These are phyloP conservation scores for Dentipellis fragilis DNA, from an alignment of 768 basidiomycete species.

Conservation along the genomic window DNA sequence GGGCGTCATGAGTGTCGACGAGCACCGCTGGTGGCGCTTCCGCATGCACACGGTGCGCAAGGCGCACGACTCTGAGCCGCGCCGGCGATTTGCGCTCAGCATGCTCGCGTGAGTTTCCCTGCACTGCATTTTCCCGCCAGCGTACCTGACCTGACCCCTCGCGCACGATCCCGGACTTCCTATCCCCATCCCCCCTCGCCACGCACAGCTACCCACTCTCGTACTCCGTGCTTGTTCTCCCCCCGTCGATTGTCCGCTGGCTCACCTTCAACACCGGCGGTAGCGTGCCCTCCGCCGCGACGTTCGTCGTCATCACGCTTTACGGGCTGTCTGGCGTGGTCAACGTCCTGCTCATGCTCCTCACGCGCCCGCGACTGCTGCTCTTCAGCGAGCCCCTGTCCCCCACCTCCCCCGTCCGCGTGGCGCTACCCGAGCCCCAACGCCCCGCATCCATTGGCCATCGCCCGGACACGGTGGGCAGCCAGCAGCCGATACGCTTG, in stretches of 20 bases:
- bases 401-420: background rate
- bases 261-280: slow-evolving; percentile 17
- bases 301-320: slow-evolving; percentile 22
- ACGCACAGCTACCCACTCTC: slow-evolving; percentile 26
- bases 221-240: slow-evolving; percentile 29
- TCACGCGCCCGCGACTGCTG: slow-evolving; percentile 24
- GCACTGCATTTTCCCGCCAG: background rate
- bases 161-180: background rate
- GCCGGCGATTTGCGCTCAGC: slow-evolving; percentile 4
- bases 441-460: background rate
- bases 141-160: background rate
- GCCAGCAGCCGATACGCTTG: background rate
- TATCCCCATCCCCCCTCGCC: background rate
- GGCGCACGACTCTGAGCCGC: background rate
- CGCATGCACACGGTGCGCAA: slow-evolving; percentile 6
- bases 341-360: slow-evolving; percentile 30
- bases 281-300: slow-evolving; percentile 20
- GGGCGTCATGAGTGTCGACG: slow-evolving; percentile 24
- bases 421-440: background rate
- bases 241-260: slow-evolving; percentile 32
- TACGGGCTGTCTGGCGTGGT: slow-evolving; percentile 29
- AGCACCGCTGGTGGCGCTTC: slow-evolving; percentile 26
- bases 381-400: slow-evolving; percentile 17
- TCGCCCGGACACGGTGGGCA: background rate
- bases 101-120: slow-evolving; percentile 20